These are phyloP conservation scores for Calycina marina DNA, from an alignment of 2,329 filamentous ascomycete species.

Conservation along the genomic window DNA sequence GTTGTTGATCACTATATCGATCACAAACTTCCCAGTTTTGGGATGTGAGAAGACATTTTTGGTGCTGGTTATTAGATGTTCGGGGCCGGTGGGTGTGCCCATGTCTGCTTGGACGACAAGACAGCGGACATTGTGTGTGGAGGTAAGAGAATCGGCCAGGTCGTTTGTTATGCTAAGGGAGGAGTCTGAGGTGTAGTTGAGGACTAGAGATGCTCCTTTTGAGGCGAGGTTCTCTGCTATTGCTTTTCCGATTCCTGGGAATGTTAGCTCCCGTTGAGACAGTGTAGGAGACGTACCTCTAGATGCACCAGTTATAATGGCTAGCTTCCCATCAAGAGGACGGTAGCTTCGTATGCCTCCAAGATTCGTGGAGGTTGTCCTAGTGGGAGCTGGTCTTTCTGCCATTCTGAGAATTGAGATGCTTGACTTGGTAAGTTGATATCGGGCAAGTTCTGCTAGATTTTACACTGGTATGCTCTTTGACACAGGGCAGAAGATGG, in stretches of 20 bases:
- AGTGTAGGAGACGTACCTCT: constrained; percentile 53
- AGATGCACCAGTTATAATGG: constrained; percentile 66
- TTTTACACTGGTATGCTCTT: too few species aligned
- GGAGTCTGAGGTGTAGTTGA: constrained; percentile 52
- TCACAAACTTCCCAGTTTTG: constrained; percentile 35
- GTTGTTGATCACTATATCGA: constrained; percentile 83
- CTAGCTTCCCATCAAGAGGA: constrained; percentile 57
- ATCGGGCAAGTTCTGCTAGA: too few species aligned
- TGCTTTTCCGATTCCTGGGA: constrained; percentile 53
- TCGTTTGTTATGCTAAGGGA: constrained; percentile 36
- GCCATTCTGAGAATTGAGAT: constrained; percentile 5
- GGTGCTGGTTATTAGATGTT: constrained; percentile 41
- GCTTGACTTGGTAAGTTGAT: too few species aligned
- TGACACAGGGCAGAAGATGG: too few species aligned
- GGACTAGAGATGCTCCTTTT: constrained; percentile 47
- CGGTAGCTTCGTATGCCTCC: constrained; percentile 11
- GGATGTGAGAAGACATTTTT: constrained; percentile 42
- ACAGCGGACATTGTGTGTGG: constrained; percentile 43
- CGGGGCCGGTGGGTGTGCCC: constrained; percentile 42
- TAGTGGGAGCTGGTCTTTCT: constrained; percentile 1
- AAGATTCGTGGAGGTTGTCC: constrained; percentile 2
- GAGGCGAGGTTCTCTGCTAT: constrained; percentile 54
- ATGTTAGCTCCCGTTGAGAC: too few species aligned
- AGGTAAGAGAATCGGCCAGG: constrained; percentile 39
- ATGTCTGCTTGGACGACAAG: constrained; percentile 59